Base-by-base conservation (phyloP, 768 basidiomycete genomes). In the Rickenella mellea region DNA sequence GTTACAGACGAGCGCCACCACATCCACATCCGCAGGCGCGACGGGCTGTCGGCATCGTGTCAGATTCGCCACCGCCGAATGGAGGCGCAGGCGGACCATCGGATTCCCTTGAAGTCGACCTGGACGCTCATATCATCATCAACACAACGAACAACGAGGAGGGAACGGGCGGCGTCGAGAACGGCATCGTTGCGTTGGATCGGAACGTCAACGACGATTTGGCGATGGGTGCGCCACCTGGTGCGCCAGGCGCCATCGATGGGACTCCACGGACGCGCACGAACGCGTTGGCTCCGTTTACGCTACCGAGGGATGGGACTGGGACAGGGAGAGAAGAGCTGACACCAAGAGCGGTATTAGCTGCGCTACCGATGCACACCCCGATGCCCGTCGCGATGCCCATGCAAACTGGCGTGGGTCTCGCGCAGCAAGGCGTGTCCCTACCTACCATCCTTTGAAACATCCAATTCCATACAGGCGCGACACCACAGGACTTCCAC, bases 181-280 rank as follows among this genome's bases (percentile, higher is more conserved):
- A 83, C 46, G 85, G 81, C 1, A 78, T 88, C 29, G 84, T 85
- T 6, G 75, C 75, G 3, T 61, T 88, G 30, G 83, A 86, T 29
- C 71, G 76, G n/a, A 36, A 36, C 21, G 39, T 24, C 20, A 88
- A 88, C 48, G 88, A 91, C 51, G 85, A 86, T 57, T 85, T 90
- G 49, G 84, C 82, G 5, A 86, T 89, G 80, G 88, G 88, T 36
- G 88, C 88, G 0, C 88, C 88, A 1, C 89, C 89, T 7, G 87
- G 87, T 28, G 87, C 89, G n/a, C 88, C 88, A 1, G 88, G 88
- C 39, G 88, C 87, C 0, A 76, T 84, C 36, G 58, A 63, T 22
- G 36, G 52, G 47, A 54, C 31, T 42, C 50, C 35, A 25, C 57
- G 57, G 10, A 48, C 55, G 2, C 48, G 54, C 24, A 48, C 53